phyloP scores from a whole-genome alignment of 2,329 filamentous ascomycete genomes.

The Mollisiaceae sp. region DNA sequence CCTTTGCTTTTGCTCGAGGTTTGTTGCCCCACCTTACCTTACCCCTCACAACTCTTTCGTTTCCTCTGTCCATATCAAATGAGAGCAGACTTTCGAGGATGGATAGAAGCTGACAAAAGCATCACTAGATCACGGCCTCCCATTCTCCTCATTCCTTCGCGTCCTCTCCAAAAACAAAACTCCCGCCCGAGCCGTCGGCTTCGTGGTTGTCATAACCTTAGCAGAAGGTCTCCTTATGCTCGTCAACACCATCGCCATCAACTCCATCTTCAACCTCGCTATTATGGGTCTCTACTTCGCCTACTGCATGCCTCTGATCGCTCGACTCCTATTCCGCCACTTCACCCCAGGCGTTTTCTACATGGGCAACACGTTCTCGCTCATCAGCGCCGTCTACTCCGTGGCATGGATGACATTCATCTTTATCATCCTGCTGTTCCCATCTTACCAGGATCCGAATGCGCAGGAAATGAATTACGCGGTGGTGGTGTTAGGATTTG shows the following conservation, averaged over 20 bases:
- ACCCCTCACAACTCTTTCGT: neutral
- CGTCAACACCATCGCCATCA: constrained; percentile 42
- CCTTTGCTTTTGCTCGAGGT: constrained; percentile 43
- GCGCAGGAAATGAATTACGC: constrained; percentile 43
- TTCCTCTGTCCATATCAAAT: too few species aligned
- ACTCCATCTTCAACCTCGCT: constrained; percentile 44
- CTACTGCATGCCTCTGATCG: constrained; percentile 43
- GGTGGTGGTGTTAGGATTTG: constrained; percentile 40
- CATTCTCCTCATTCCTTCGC: constrained; percentile 39
- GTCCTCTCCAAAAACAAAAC: constrained; percentile 39
- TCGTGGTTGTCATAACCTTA: constrained; percentile 38
- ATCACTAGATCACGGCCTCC: constrained; percentile 41
- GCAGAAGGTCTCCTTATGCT: constrained; percentile 43
- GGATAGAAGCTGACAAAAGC: neutral
- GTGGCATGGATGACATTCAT: constrained; percentile 43
- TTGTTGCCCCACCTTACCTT: neutral
- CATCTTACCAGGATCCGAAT: constrained; percentile 33
- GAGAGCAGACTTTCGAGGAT: too few species aligned
- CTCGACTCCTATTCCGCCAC: constrained; percentile 37
- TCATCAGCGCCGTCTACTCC: constrained; percentile 36
- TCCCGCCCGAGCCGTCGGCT: constrained; percentile 40
- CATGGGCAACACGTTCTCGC: constrained; percentile 39
- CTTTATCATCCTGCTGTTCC: constrained; percentile 41
- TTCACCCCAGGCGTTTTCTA: constrained; percentile 43
- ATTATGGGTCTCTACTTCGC: constrained; percentile 45